phyloP scores from a whole-genome alignment of 2,329 filamentous ascomycete species.

The Ascocoryne sarcoides region DNA sequence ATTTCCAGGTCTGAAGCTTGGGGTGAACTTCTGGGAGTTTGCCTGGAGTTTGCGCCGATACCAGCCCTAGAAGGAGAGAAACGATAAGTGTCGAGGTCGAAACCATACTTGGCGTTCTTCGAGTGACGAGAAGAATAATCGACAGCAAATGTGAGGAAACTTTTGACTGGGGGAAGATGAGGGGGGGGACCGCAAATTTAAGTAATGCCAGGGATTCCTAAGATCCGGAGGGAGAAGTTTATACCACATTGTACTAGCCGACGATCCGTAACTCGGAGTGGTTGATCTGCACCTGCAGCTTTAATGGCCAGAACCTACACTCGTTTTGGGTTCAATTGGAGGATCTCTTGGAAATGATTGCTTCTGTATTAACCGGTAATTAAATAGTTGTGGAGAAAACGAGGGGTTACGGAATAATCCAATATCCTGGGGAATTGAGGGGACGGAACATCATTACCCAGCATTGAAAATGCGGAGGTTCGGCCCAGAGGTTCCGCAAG shows the following conservation, averaged over 20 bases:
- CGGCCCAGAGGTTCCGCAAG: no score
- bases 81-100: not conserved
- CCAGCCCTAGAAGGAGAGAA: not conserved
- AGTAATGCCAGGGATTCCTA: not conserved
- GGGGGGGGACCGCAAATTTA: not conserved
- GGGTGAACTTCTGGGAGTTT: constrained; percentile 37
- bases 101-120: not conserved
- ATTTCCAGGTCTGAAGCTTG: constrained; percentile 42
- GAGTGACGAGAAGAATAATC: not conserved
- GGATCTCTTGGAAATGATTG: not conserved
- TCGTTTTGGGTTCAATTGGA: not conserved
- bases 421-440: not conserved
- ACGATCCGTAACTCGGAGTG: not conserved
- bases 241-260: not conserved
- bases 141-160: not conserved
- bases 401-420: not conserved
- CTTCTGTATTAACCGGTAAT: not conserved
- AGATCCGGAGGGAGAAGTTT: no score
- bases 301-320: not conserved
- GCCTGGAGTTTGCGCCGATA: not conserved
- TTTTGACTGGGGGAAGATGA: not conserved
- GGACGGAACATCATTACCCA: not conserved
- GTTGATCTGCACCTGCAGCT: not conserved
- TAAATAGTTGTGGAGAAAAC: not conserved
- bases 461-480: not conserved